Percentiles rank a stretch among this genome's conserved stretches.
Conservation (phyloP, 2,329 filamentous ascomycete species). For the Cladophialophora chaetospira region DNA sequence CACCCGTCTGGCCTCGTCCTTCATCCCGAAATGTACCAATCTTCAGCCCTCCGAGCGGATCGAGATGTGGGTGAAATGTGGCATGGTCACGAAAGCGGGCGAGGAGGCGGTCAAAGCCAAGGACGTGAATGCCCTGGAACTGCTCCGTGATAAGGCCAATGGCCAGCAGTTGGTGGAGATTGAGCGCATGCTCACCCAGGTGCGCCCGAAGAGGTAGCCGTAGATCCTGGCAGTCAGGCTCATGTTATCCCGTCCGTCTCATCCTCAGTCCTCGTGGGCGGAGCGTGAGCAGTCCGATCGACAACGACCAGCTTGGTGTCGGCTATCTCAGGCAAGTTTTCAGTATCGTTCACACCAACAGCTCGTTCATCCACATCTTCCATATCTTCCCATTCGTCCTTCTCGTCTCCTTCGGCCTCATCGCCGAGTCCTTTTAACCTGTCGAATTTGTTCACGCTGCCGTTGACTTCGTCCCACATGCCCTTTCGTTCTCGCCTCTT, state of each 20-base stretch:
- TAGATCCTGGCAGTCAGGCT: slow-evolving; percentile 24
- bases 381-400: slow-evolving; percentile 48
- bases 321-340: slow-evolving; percentile 15
- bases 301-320: slow-evolving; percentile 37
- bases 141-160: slow-evolving; percentile 72
- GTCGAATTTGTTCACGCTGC: slow-evolving; percentile 32
- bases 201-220: slow-evolving; percentile 47
- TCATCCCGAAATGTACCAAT: slow-evolving; percentile 82
- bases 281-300: slow-evolving; percentile 29
- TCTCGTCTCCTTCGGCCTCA: slow-evolving; percentile 53
- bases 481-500: slow-evolving; percentile 50
- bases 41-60: slow-evolving; percentile 70
- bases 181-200: slow-evolving; percentile 70
- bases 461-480: slow-evolving; percentile 49
- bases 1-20: slow-evolving; percentile 76
- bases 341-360: slow-evolving; percentile 24
- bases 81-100: slow-evolving; percentile 81
- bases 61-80: slow-evolving; percentile 96
- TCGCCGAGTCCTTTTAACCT: slow-evolving; percentile 39
- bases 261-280: slow-evolving; percentile 21
- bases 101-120: slow-evolving; percentile 86
- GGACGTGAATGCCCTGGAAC: slow-evolving; percentile 73
- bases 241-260: slow-evolving; percentile 50
- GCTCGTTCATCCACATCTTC: slow-evolving; percentile 32
- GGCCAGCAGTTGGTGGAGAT: slow-evolving; percentile 74